A percentile compares a stretch with the other conserved stretches of the same genome.
Conservation (phyloP, 768 basidiomycete species). For the Favolaschia claudopus region DNA sequence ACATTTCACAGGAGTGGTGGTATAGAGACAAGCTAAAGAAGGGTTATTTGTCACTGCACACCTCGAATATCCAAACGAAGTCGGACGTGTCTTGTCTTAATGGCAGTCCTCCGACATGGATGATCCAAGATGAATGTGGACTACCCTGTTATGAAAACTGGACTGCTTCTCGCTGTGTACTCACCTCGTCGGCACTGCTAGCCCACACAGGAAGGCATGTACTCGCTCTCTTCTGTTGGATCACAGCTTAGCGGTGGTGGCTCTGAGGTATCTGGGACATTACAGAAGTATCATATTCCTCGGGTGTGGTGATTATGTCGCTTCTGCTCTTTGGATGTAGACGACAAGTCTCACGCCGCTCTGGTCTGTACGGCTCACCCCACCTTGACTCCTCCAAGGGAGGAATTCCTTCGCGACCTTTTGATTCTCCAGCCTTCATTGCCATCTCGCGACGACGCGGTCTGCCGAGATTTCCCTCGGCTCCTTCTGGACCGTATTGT, state of each 20-base stretch:
- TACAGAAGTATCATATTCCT: background rate
- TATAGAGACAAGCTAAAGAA: too few relatives aligned
- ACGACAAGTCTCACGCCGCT: background rate
- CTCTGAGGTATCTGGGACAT: conserved; percentile 1
- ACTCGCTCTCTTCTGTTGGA: conserved; percentile 10
- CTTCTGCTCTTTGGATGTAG: background rate
- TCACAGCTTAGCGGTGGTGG: conserved; percentile 1
- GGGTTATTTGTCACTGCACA: too few relatives aligned
- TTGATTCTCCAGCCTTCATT: background rate
- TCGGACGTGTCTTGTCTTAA: too few relatives aligned
- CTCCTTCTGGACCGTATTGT: background rate
- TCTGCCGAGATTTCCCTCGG: background rate
- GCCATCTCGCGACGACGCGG: background rate
- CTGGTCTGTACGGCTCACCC: background rate
- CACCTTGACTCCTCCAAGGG: background rate
- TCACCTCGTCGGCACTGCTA: too few relatives aligned
- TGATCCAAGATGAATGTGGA: too few relatives aligned
- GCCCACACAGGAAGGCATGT: conserved; percentile 1
- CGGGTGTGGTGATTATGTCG: background rate
- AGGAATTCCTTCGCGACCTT: background rate
- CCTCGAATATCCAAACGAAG: too few relatives aligned
- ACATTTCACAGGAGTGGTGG: too few relatives aligned
- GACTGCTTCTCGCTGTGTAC: too few relatives aligned
- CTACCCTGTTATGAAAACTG: too few relatives aligned
- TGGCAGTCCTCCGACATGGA: too few relatives aligned